These are phyloP conservation scores for Eremothecium sinecaudum DNA, from an alignment of 1,139 yeast species.

Conservation along the genomic window DNA sequence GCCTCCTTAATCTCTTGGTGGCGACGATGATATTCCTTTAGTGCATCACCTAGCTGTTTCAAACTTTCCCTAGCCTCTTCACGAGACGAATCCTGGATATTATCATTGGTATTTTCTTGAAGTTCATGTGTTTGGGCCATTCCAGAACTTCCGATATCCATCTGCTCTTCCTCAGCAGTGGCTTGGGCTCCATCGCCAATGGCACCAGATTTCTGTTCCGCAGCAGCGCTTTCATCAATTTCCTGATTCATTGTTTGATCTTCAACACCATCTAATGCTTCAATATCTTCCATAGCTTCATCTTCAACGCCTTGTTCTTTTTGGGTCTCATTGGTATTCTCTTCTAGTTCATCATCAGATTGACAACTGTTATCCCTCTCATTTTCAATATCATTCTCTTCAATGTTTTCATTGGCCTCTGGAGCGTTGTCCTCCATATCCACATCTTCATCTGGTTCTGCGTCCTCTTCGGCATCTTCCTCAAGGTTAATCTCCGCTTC, in stretches of 20 bases:
- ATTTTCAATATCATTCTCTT: constrained; percentile 29
- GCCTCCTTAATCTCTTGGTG: constrained; percentile 75
- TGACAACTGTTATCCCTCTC: constrained; percentile 21
- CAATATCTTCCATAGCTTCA: constrained; percentile 25
- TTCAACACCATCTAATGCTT: constrained; percentile 37
- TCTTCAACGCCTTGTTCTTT: constrained; percentile 25
- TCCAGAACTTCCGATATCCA: constrained; percentile 62
- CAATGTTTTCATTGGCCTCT: constrained; percentile 19
- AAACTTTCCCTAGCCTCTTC: constrained; percentile 72
- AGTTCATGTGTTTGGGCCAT: constrained; percentile 47
- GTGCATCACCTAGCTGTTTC: constrained; percentile 80
- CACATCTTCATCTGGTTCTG: constrained; percentile 25
- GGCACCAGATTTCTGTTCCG: constrained; percentile 61
- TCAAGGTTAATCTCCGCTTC: constrained; percentile 28
- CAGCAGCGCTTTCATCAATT: constrained; percentile 55
- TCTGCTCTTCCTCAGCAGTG: constrained; percentile 49
- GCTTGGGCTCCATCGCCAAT: constrained; percentile 73
- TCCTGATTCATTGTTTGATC: constrained; percentile 38
- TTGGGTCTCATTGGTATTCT: constrained; percentile 18
- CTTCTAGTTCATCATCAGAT: constrained; percentile 24
- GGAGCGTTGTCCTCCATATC: constrained; percentile 27
- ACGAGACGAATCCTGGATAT: constrained; percentile 50
- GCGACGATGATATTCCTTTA: constrained; percentile 86
- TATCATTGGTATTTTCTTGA: constrained; percentile 28
- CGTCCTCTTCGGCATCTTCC: constrained; percentile 27